Evolutionary conservation across 2,329 filamentous ascomycete genomes (phyloP).

Genomic region (Colletotrichum plurivorum): DNA sequence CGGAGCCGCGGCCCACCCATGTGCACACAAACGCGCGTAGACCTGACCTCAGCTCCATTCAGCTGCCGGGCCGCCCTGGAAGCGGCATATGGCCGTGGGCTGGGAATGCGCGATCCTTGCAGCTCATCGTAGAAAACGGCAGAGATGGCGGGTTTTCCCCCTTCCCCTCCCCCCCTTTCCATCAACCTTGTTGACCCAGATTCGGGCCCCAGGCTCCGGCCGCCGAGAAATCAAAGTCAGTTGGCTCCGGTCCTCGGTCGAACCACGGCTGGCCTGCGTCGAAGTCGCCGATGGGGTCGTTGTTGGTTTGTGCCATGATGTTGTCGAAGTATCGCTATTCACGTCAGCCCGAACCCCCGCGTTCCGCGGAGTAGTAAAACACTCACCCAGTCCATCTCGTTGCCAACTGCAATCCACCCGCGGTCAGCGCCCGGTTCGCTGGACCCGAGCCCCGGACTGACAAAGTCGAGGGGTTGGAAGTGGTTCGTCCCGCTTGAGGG

Average conservation of each 20-base stretch:
- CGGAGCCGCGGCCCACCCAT: constrained; percentile 30
- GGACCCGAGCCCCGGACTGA: constrained; percentile 39
- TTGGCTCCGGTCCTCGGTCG: constrained; percentile 22
- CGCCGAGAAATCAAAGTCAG: constrained; percentile 26
- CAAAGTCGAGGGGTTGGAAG: constrained; percentile 32
- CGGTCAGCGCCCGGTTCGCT: constrained; percentile 49
- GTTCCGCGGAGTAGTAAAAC: not conserved
- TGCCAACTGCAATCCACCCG: constrained; percentile 52
- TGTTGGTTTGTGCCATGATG: constrained; percentile 33
- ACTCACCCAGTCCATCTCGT: constrained; percentile 57
- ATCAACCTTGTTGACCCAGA: constrained; percentile 24
- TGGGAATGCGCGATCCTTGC: constrained; percentile 11
- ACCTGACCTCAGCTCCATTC: constrained; percentile 22
- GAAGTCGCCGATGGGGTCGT: constrained; percentile 24
- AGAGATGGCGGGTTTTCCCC: not conserved
- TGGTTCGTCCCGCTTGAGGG: constrained; percentile 3
- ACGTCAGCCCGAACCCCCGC: not conserved
- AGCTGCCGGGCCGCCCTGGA: constrained; percentile 33
- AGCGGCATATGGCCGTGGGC: constrained; percentile 10
- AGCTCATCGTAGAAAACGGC: constrained; percentile 11
- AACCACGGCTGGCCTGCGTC: constrained; percentile 29
- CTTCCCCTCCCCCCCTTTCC: not conserved
- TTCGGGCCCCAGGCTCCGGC: constrained; percentile 26
- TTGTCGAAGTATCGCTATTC: constrained; percentile 40
- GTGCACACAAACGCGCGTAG: constrained; percentile 14